Evolutionary conservation across 2,329 filamentous ascomycete genomes (phyloP), one percentile per base, ranked within the genome.

Genomic region (Penicillium hordei): DNA sequence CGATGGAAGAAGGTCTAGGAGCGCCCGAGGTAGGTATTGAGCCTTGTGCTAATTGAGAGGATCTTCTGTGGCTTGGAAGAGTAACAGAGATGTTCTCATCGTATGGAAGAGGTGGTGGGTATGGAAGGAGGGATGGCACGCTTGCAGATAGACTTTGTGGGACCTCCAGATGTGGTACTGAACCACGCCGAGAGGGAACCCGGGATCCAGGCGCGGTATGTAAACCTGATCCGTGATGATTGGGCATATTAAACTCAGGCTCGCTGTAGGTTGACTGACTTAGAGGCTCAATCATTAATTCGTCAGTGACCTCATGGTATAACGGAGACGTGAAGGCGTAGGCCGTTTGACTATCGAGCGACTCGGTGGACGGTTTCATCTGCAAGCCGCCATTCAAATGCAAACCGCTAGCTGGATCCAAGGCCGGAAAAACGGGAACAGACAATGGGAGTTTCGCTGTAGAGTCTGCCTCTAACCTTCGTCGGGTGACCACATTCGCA

Each of bases 31-130:
- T 48, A 12, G 48, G 59, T 15, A 63, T 56, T 12, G 62, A 44
- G 13, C 58, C 51, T 6, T 65, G n/a, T 10, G 29, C 50, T 23
- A 52, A 57, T 36, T 65, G 55, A 10, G 59, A 19, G 2, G 52
- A 39, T 25, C 57, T 58, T 19, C 62, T 57, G 17, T 60, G 70
- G 15, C 65, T 65, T 33, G 70, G 52, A 15, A 66, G 61, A 10
- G 68, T 67, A 52, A 76, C 65, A 6, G 70, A 60, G 33, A 76
- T 71, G 45, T 76, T 66, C 34, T 67, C 58, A 15, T 76, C 74
- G 43, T 72, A 72, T 2, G 72, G 73, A 3, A 77, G 53, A 12
- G 68, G 56, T 27, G 57, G 55, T 21, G 58, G 45, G 39, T 65
- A 65, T 25, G 67, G 61, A n/a, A 68, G 23, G 44, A 66, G 57